phyloP scores from a whole-genome alignment of 148 eudicot species.

The Rhododendron simsii region DNA sequence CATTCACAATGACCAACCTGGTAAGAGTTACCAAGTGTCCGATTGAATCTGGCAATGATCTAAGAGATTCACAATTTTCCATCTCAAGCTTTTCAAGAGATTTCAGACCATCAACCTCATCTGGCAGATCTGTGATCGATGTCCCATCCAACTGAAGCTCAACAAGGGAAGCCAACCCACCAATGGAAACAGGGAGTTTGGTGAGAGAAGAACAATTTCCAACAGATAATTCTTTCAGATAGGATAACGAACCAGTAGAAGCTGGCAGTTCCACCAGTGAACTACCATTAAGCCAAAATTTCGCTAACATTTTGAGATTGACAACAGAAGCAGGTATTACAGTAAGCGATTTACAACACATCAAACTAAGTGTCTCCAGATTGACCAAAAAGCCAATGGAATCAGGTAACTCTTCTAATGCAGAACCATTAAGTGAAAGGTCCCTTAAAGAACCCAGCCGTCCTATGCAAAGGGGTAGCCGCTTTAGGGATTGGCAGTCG shows the following conservation, averaged over 20 bases:
- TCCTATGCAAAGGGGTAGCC: slow-evolving; percentile 40
- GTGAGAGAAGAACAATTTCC: slow-evolving; percentile 11
- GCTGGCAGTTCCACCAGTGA: slow-evolving; percentile 36
- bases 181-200: slow-evolving; percentile 37
- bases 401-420: slow-evolving; percentile 30
- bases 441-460: slow-evolving; percentile 32
- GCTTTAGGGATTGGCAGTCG: slow-evolving; percentile 26
- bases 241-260: slow-evolving; percentile 34
- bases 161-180: slow-evolving; percentile 31
- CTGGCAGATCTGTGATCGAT: slow-evolving; percentile 31
- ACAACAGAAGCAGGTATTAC: slow-evolving; percentile 40
- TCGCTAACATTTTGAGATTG: slow-evolving; percentile 32
- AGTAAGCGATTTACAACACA: slow-evolving; percentile 29
- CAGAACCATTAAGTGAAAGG: slow-evolving; percentile 29
- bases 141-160: slow-evolving; percentile 37
- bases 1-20: slow-evolving; percentile 22
- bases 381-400: slow-evolving; percentile 31
- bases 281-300: slow-evolving; percentile 24
- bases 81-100: slow-evolving; percentile 37
- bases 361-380: slow-evolving; percentile 34
- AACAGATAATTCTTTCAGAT: slow-evolving; percentile 34
- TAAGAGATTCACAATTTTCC: slow-evolving; percentile 36
- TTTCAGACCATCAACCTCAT: slow-evolving; percentile 40
- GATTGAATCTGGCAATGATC: slow-evolving; percentile 35
- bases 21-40: slow-evolving; percentile 37